phyloP scores from a whole-genome alignment of 345 rosid species.

The Lagerstroemia speciosa region DNA sequence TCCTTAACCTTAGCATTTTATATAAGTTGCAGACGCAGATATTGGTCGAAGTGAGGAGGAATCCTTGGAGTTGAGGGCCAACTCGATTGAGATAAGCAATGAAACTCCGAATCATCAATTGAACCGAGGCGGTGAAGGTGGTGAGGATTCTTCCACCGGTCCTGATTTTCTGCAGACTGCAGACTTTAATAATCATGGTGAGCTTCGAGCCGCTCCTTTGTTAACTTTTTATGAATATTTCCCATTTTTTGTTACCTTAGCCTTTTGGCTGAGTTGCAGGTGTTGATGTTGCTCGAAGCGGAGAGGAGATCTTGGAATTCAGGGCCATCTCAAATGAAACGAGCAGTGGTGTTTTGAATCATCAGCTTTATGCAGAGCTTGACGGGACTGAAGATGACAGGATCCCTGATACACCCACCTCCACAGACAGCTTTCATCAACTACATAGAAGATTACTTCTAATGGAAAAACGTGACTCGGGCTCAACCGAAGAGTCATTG shows the following conservation, averaged over 20 bases:
- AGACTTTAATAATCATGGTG: conserved; percentile 27
- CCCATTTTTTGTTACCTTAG: not conserved
- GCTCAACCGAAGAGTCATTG: conserved; percentile 45
- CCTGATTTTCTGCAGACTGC: conserved; percentile 10
- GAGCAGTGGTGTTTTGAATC: not conserved
- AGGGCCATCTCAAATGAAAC: conserved; percentile 22
- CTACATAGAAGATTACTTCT: conserved; percentile 46
- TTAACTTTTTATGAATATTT: not conserved
- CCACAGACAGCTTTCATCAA: conserved; percentile 42
- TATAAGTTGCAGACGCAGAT: conserved; percentile 8
- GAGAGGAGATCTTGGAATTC: conserved; percentile 37
- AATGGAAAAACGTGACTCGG: conserved; percentile 41
- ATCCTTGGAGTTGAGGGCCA: conserved; percentile 36
- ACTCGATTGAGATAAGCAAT: conserved; percentile 20
- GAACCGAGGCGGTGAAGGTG: not conserved
- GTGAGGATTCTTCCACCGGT: conserved; percentile 21
- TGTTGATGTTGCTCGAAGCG: conserved; percentile 25
- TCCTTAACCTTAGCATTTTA: not conserved
- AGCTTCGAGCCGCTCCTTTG: conserved; percentile 1
- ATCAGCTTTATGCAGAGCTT: conserved; percentile 22
- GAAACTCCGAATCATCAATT: not conserved
- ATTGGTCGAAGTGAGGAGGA: conserved; percentile 28
- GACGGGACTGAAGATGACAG: conserved; percentile 52
- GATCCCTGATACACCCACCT: conserved; percentile 52
- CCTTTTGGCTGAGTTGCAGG: not conserved